Base-by-base conservation (phyloP, 345 rosid genomes). In the Clausena lansium region DNA sequence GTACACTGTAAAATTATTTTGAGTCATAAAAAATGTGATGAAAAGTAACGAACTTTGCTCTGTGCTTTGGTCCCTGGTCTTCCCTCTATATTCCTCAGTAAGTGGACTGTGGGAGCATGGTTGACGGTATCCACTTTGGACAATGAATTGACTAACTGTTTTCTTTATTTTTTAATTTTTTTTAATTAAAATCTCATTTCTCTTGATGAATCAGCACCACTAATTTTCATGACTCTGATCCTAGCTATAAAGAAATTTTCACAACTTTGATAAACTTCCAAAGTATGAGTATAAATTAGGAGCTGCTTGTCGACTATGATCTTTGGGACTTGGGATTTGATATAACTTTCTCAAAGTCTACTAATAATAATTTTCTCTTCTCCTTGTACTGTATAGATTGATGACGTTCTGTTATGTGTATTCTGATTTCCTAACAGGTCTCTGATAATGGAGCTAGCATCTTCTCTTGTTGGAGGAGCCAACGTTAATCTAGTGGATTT, bases 381-480 rank as follows among this genome's bases (percentile, higher is more conserved):
- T 60, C 36, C 59, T n/a, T 20, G 78, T 50, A 35, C n/a, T 28
- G 1, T 24, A 38, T 60, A 61, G 54, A 55, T 76, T 70, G 41
- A 63, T 52, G 24, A 65, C 7, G 33, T 30, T 27, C 6, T 63
- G 0, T 52, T 52, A 27, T 59, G 22, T 13, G 9, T 62, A 9
- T 41, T 47, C 32, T 30, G 25, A 27, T 41, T 28, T 75, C 6
- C 30, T 62, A 45, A 38, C 85, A 88, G 94, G 85, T 80, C 84
- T 79, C 84, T 81, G 38, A 82, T 92, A 33, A 38, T 92, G 86
- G 93, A 86, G 79, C 85, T 96, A 38, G 97, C 97, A 78, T 86
- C 90, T 80, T 86, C 86, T 84, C 83, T 96, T 83, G 86, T 96
- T 41, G 88, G 83, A 71, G 93, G 97, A 80, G 97, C 95, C 64